Evolutionary conservation across 2,329 filamentous ascomycete genomes (phyloP), one percentile per base, ranked within the genome.

Genomic region (Teratosphaeria viscida): DNA sequence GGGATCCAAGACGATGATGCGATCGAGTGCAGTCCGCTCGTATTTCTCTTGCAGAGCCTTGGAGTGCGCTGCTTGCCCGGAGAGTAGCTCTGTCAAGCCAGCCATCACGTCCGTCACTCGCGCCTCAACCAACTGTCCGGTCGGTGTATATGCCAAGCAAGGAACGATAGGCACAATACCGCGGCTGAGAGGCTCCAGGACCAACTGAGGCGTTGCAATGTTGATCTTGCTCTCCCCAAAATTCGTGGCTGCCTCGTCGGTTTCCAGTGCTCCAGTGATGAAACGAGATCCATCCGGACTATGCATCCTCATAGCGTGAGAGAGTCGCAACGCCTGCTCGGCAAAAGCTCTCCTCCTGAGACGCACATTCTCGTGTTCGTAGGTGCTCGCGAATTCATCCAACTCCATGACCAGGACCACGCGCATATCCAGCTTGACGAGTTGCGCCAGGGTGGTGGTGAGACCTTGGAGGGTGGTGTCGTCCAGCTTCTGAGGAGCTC

Each of bases 1-100:
- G 0, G 89, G 86, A 72, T 99, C 94, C 6, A 99, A 80, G 32
- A 99, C 78, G 62, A 99, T 95, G 52, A 99, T 80, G 39, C 92
- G 83, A 70, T 97, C 92, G 5, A 99, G 76, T 0, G 82, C 82
- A 82, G 61, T 84, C 81, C 61, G 84, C 26, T 49, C 19, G 10
- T 19, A 49, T 16, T 39, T 29, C 11, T 34, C 16, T 27, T 56
- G 19, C 5, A 19, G 11, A 3, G 19, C 19, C 12, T 47, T 39
- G 27, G 32, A 12, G n/a, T 32, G 32, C 7, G 49, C 2, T 12
- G 29, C 34, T 52, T 65, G 73, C 0, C 88, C 89, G 5, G 85
- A 84, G 60, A 95, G 84, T 70, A 90, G 88, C 62, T 83, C 83
- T 0, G 89, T 88, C 58, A 99, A 76, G 0, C 91, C 88, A 35